These are phyloP conservation scores for Paraleonurus japonicus DNA, from an alignment of 257 asterid genomes.

Conservation along the genomic window DNA sequence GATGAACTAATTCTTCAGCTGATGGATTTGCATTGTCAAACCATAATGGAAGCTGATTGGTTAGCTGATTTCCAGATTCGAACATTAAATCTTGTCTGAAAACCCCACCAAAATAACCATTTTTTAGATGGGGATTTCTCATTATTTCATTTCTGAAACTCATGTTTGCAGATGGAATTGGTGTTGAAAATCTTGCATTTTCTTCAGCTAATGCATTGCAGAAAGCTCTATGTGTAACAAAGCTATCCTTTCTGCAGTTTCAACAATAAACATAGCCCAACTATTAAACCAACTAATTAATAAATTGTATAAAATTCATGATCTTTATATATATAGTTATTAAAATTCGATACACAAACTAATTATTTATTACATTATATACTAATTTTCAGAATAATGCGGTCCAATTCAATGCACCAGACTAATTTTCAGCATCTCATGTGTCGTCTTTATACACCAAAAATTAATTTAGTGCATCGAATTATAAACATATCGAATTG, in stretches of 20 bases:
- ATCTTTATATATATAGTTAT: too few relatives aligned
- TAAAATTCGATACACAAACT: too few relatives aligned
- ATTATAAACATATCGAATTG: too few relatives aligned
- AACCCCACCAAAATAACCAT: constrained; percentile 29
- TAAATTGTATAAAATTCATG: too few relatives aligned
- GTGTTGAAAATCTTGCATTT: constrained; percentile 44
- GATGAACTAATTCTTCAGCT: constrained; percentile 24
- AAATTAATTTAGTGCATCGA: too few relatives aligned
- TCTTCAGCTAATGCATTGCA: constrained; percentile 86
- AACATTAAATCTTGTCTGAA: constrained; percentile 33
- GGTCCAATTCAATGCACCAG: too few relatives aligned
- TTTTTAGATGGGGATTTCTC: constrained; percentile 18
- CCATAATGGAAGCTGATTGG: constrained; percentile 57
- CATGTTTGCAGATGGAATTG: constrained; percentile 21
- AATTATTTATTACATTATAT: too few relatives aligned
- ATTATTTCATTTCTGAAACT: constrained; percentile 48
- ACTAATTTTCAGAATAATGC: too few relatives aligned
- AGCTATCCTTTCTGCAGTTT: constrained; percentile 68
- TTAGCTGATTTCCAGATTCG: background rate
- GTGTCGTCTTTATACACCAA: too few relatives aligned
- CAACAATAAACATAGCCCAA: background rate
- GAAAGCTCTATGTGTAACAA: constrained; percentile 85
- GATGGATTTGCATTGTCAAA: constrained; percentile 44
- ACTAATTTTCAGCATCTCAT: too few relatives aligned
- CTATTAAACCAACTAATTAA: background rate